Conservation (phyloP, 441 rosid species). For the Corymbia citriodora region DNA sequence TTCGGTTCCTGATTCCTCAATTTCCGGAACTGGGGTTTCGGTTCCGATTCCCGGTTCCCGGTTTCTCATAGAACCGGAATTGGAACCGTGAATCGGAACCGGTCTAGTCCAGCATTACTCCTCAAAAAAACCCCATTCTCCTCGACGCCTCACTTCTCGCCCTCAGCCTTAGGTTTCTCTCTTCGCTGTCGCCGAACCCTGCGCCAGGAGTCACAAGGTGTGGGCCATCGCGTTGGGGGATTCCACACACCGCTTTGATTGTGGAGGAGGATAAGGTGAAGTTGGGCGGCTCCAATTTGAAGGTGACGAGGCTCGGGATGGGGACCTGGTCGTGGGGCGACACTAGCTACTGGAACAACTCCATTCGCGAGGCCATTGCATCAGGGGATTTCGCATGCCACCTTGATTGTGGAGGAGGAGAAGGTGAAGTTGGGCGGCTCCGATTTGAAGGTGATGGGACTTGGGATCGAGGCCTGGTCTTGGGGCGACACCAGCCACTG, state of each 20-base stretch:
- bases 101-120: too few species aligned
- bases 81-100: too few species aligned
- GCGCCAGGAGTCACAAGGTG: constrained; percentile 16
- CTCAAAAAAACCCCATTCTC: too few species aligned
- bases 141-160: too few species aligned
- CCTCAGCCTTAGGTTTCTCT: too few species aligned
- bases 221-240: constrained; percentile 56
- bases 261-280: constrained; percentile 45
- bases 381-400: constrained; percentile 29
- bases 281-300: constrained; percentile 83
- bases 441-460: constrained; percentile 71
- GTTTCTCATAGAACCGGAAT: too few species aligned
- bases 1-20: too few species aligned
- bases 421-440: constrained; percentile 78
- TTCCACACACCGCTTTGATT: constrained; percentile 17
- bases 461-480: constrained; percentile 97
- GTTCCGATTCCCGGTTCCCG: too few species aligned
- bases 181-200: constrained; percentile 20
- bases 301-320: constrained; percentile 72
- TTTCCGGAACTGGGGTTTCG: too few species aligned
- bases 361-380: constrained; percentile 30
- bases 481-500: constrained; percentile 97
- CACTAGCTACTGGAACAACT: constrained; percentile 87
- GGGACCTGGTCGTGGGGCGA: constrained; percentile 99
- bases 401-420: constrained; percentile 26